Conservation (phyloP, 208 protist species). For the Leishmania braziliensis region DNA sequence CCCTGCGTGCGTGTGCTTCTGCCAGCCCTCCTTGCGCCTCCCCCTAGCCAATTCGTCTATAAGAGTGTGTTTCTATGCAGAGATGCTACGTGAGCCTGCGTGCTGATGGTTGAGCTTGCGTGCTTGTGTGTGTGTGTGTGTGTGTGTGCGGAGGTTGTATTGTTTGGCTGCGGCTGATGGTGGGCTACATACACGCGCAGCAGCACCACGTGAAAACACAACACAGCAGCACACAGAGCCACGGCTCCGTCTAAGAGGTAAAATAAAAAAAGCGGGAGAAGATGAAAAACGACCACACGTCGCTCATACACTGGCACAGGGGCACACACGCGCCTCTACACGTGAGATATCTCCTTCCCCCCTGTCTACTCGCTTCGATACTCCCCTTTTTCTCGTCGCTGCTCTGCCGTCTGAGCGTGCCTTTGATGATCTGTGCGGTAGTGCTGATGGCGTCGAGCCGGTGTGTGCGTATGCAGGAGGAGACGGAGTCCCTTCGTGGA, state of each 20-base stretch:
- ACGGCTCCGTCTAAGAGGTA: not conserved
- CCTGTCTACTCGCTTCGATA: not conserved
- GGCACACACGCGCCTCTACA: not conserved
- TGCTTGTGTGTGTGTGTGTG: not conserved
- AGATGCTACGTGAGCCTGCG: not conserved
- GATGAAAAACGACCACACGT: not conserved
- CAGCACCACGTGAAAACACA: not conserved
- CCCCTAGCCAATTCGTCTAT: not conserved
- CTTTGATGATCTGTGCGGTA: not conserved
- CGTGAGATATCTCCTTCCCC: not conserved
- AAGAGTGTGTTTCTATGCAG: constrained; percentile 1
- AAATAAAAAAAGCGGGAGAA: not conserved
- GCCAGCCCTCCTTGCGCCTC: not conserved
- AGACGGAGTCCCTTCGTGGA: not conserved
- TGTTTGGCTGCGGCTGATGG: not conserved
- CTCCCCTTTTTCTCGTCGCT: not conserved
- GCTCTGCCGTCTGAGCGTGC: not conserved
- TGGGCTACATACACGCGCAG: not conserved
- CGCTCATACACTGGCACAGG: not conserved
- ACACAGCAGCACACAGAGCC: not conserved
- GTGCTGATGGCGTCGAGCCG: not conserved
- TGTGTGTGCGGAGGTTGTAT: not conserved
- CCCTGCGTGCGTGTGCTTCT: not conserved
- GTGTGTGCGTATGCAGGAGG: not conserved
- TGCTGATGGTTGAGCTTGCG: not conserved